Evolutionary conservation across 2,329 filamentous ascomycete species (phyloP).

Genomic region (Aspergillus arachidicola): DNA sequence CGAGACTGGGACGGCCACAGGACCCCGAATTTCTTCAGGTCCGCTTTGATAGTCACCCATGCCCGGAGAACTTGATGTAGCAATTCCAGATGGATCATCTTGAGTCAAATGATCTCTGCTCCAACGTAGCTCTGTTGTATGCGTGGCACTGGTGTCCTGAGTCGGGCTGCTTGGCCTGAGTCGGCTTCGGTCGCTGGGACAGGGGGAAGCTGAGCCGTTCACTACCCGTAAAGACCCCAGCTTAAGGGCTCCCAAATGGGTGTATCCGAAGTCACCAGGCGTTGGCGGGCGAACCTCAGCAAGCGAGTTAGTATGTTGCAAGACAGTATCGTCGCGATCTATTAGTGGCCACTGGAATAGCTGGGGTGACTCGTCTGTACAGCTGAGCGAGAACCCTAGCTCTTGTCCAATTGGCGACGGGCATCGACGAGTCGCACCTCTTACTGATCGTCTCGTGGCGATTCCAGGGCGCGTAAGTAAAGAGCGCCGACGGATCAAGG

Average conservation of each 20-base stretch:
- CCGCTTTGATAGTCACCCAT: background rate
- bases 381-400: slow-evolving; percentile 14
- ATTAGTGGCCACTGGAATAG: slow-evolving; percentile 24
- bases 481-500: slow-evolving; percentile 41
- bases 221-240: slow-evolving; percentile 44
- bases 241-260: slow-evolving; percentile 44
- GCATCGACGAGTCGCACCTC: slow-evolving; percentile 22
- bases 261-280: slow-evolving; percentile 37
- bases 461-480: slow-evolving; percentile 38
- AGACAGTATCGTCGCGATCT: slow-evolving; percentile 13
- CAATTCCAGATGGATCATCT: background rate
- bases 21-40: background rate
- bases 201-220: slow-evolving; percentile 42
- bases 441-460: slow-evolving; percentile 38
- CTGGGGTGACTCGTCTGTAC: slow-evolving; percentile 6
- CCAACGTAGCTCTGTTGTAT: background rate
- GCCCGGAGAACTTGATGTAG: background rate
- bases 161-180: slow-evolving; percentile 19
- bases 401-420: slow-evolving; percentile 30
- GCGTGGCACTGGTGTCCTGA: slow-evolving; percentile 12
- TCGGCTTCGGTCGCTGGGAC: slow-evolving; percentile 36
- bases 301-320: slow-evolving; percentile 14
- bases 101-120: slow-evolving; percentile 2
- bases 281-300: slow-evolving; percentile 26
- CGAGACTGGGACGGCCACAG: background rate